Percentiles rank a stretch among this genome's conserved stretches.
These are phyloP conservation scores for Yamadazyma kanchanaburiensis DNA, from an alignment of 1,139 yeast genomes.

Conservation along the genomic window DNA sequence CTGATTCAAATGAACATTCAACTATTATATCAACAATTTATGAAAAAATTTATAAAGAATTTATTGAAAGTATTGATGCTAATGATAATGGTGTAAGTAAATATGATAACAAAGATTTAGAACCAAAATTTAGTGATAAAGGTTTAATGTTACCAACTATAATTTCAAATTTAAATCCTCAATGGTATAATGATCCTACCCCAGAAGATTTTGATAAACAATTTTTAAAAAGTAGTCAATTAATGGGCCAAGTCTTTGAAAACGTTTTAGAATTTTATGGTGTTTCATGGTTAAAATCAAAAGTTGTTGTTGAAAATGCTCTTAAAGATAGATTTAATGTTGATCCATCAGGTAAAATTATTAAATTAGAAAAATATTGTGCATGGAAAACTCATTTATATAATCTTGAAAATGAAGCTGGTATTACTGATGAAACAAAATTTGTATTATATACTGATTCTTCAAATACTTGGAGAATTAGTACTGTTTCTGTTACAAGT, in stretches of 20 bases:
- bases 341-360: constrained; percentile 65
- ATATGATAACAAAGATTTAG: constrained; percentile 48
- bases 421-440: constrained; percentile 36
- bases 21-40: constrained; percentile 56
- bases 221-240: constrained; percentile 67
- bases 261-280: constrained; percentile 71
- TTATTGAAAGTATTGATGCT: constrained; percentile 91
- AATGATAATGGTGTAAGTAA: constrained; percentile 90
- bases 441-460: constrained; percentile 82
- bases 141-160: constrained; percentile 75
- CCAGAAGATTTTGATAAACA: constrained; percentile 65
- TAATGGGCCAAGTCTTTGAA: constrained; percentile 81
- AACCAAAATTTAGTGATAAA: constrained; percentile 28
- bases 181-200: constrained; percentile 68
- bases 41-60: constrained; percentile 74
- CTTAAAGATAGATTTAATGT: constrained; percentile 51
- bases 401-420: constrained; percentile 60
- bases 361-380: constrained; percentile 69
- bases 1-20: constrained; percentile 23
- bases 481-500: constrained; percentile 77
- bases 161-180: constrained; percentile 75
- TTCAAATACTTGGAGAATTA: constrained; percentile 77
- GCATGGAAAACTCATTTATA: constrained; percentile 96
- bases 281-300: constrained; percentile 89
- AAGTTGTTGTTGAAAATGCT: constrained; percentile 69